Conservation (phyloP, 306 rosid genomes). For the Ormosia semicastrata region DNA sequence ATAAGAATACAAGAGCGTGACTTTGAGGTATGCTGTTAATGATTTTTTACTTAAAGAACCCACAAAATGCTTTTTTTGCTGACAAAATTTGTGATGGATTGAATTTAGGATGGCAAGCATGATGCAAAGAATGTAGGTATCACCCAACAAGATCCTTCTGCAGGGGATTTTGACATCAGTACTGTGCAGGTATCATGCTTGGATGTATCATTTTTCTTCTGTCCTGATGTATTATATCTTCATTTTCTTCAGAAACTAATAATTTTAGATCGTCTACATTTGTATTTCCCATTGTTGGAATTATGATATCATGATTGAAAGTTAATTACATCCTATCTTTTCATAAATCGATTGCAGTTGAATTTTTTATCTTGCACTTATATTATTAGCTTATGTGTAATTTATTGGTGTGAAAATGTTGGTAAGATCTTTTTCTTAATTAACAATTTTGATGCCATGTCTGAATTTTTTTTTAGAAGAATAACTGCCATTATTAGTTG, state of each 20-base stretch:
- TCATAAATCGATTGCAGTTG: not conserved
- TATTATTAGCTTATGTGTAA: not conserved
- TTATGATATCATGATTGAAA: not conserved
- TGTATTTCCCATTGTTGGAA: not conserved
- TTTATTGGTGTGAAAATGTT: not conserved
- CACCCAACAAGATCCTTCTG: conserved; percentile 54
- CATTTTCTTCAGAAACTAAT: not conserved
- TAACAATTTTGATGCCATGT: not conserved
- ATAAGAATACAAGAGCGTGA: conserved; percentile 48
- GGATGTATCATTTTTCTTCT: not conserved
- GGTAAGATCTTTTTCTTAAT: not conserved
- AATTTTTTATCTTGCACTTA: not conserved
- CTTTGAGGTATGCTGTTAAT: conserved; percentile 43
- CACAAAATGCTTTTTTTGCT: conserved; percentile 13
- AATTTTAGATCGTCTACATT: not conserved
- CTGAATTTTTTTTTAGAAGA: not conserved
- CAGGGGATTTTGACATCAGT: conserved; percentile 56
- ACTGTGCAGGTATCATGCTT: conserved; percentile 68
- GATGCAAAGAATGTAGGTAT: conserved; percentile 41
- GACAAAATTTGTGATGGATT: conserved; percentile 22
- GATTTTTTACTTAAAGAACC: conserved; percentile 4
- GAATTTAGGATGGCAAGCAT: conserved; percentile 57
- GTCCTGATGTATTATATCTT: conserved; percentile 4
- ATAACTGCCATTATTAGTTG: not conserved
- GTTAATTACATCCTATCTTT: not conserved